Conservation (phyloP, 768 basidiomycete species). For the Rickenella mellea region DNA sequence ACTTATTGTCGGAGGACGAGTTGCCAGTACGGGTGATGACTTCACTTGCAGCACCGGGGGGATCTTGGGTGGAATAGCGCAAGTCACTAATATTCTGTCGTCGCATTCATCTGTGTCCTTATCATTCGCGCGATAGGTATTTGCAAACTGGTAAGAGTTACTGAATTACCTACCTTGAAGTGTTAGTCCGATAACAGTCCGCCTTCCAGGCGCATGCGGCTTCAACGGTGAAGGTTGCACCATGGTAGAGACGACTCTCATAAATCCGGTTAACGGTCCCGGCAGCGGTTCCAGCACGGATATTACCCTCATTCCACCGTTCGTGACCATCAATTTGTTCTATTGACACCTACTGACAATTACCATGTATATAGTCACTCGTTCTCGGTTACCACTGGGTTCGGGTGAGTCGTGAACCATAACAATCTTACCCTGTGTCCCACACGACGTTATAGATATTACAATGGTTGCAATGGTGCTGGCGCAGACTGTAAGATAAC, state of each 20-base stretch:
- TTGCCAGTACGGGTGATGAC: constrained; percentile 22
- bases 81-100: neutral
- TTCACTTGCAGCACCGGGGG: constrained; percentile 18
- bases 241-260: constrained; percentile 27
- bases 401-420: constrained; percentile 13
- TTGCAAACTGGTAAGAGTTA: constrained; percentile 17
- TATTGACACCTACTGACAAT: neutral
- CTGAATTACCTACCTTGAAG: neutral
- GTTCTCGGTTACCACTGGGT: constrained; percentile 26
- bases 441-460: constrained; percentile 12
- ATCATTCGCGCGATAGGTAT: constrained; percentile 13
- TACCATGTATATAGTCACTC: constrained; percentile 14
- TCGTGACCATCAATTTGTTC: constrained; percentile 8
- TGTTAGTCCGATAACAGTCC: neutral
- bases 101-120: neutral
- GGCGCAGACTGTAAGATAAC: constrained; percentile 19
- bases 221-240: constrained; percentile 32
- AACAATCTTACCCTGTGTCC: neutral
- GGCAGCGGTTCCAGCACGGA: constrained; percentile 26
- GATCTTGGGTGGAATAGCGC: constrained; percentile 27
- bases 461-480: constrained; percentile 18
- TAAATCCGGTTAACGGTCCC: constrained; percentile 21
- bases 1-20: constrained; percentile 11
- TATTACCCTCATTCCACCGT: constrained; percentile 33
- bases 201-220: constrained; percentile 21